Percentiles rank a stretch among this genome's conserved stretches.
Evolutionary conservation across 2,329 filamentous ascomycete genomes (phyloP).

Genomic region (Pseudogymnoascus sp.): DNA sequence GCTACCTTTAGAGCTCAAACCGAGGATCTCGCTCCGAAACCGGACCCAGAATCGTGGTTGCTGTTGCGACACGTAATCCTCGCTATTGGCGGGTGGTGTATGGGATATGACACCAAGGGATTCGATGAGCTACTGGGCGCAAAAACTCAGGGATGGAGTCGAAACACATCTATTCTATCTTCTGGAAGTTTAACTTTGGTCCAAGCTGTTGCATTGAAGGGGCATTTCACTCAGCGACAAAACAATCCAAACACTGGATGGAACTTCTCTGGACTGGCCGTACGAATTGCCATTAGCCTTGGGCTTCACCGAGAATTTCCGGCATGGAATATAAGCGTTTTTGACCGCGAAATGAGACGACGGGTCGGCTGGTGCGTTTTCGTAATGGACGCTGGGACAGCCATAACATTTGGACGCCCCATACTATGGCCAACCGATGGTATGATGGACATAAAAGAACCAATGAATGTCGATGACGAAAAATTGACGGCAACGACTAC

Average conservation of each 20-base stretch:
- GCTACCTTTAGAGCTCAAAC: slow-evolving; percentile 35
- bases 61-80: slow-evolving; percentile 31
- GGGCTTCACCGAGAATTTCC: slow-evolving; percentile 39
- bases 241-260: slow-evolving; percentile 43
- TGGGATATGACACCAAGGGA: slow-evolving; percentile 23
- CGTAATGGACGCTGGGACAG: slow-evolving; percentile 38
- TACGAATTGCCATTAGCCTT: slow-evolving; percentile 40
- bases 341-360: slow-evolving; percentile 32
- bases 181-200: slow-evolving; percentile 29
- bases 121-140: slow-evolving; percentile 28
- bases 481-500: background rate
- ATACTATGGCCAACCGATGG: slow-evolving; percentile 22
- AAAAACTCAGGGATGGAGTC: slow-evolving; percentile 24
- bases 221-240: slow-evolving; percentile 40
- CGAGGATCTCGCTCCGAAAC: slow-evolving; percentile 29
- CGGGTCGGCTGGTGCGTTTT: slow-evolving; percentile 36
- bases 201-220: slow-evolving; percentile 27
- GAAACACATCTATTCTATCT: slow-evolving; percentile 28
- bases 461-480: slow-evolving; percentile 30
- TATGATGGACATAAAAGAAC: slow-evolving; percentile 28
- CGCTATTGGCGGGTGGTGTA: slow-evolving; percentile 32
- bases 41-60: slow-evolving; percentile 28
- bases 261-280: slow-evolving; percentile 40
- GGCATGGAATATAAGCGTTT: slow-evolving; percentile 27
- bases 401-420: slow-evolving; percentile 38